Evolutionary conservation across 306 rosid genomes (phyloP).

Genomic region (Pyrus betulifolia): DNA sequence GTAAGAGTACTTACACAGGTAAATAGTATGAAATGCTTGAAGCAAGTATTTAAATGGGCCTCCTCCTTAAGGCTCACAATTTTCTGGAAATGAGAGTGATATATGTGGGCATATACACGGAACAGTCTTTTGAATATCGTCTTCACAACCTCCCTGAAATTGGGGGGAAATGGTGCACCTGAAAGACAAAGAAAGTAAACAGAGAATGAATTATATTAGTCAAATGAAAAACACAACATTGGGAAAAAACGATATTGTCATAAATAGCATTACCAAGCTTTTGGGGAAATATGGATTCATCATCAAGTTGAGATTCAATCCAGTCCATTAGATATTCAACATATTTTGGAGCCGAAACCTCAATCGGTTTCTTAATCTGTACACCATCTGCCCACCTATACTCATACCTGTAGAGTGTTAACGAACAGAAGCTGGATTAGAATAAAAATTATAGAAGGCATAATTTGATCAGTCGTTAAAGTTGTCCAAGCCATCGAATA

Average conservation of each 20-base stretch:
- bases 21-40: constrained; percentile 98
- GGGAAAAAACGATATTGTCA: not conserved
- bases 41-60: constrained; percentile 98
- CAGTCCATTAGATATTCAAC: constrained; percentile 99
- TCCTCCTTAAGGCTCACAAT: constrained; percentile 98
- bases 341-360: constrained; percentile 98
- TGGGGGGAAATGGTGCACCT: constrained; percentile 93
- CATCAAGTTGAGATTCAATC: constrained; percentile 96
- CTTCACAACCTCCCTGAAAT: constrained; percentile 95
- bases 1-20: constrained; percentile 67
- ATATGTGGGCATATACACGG: constrained; percentile 98
- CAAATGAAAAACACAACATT: constrained; percentile 2
- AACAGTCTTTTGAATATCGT: constrained; percentile 91
- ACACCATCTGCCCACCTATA: constrained; percentile 99
- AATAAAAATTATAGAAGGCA: not conserved
- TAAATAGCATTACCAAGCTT: constrained; percentile 60
- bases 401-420: constrained; percentile 61
- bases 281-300: constrained; percentile 97
- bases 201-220: not conserved
- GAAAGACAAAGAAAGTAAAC: constrained; percentile 9
- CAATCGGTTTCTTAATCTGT: constrained; percentile 93
- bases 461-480: not conserved
- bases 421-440: not conserved
- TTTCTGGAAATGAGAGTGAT: constrained; percentile 98
- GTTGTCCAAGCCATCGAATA: not conserved